Percentiles rank a stretch among this genome's conserved stretches.
phyloP scores from a whole-genome alignment of 2,329 filamentous ascomycete species.

The Gaeumannomyces tritici region DNA sequence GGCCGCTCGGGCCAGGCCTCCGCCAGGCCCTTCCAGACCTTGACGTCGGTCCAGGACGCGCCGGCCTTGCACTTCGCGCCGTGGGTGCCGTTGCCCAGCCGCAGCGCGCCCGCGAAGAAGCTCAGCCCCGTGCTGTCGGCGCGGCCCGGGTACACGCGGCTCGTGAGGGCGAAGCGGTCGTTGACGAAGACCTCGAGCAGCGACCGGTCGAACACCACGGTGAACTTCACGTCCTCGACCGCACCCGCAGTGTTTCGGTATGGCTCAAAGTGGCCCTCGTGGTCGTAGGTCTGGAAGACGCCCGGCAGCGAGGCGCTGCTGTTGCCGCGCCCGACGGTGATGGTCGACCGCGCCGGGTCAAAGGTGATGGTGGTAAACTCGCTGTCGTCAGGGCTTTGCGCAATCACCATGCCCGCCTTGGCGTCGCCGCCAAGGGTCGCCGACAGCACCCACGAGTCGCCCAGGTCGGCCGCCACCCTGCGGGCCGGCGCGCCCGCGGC shows the following conservation, averaged over 20 bases:
- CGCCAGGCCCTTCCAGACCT: slow-evolving; percentile 1
- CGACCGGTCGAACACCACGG: slow-evolving; percentile 1
- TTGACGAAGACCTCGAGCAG: slow-evolving; percentile 3
- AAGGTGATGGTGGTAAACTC: slow-evolving; percentile 1
- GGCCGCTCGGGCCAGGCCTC: neutral
- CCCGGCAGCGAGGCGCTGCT: neutral
- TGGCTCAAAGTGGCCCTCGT: neutral
- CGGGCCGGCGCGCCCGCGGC: neutral
- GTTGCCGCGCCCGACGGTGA: neutral
- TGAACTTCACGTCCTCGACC: neutral
- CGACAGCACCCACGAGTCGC: slow-evolving; percentile 1
- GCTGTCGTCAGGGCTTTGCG: neutral
- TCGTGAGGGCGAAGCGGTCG: slow-evolving; percentile 3
- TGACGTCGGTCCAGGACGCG: neutral
- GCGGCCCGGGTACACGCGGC: slow-evolving; percentile 1
- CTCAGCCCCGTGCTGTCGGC: slow-evolving; percentile 2
- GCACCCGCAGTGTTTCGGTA: neutral
- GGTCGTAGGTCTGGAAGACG: neutral
- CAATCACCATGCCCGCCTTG: neutral
- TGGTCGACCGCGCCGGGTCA: neutral
- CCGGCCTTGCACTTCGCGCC: neutral
- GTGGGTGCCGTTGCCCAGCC: neutral
- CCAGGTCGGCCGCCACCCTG: neutral
- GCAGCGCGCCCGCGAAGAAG: neutral
- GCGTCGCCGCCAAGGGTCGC: neutral